phyloP scores from a whole-genome alignment of 148 eudicot genomes.

The Camellia granthamiana region DNA sequence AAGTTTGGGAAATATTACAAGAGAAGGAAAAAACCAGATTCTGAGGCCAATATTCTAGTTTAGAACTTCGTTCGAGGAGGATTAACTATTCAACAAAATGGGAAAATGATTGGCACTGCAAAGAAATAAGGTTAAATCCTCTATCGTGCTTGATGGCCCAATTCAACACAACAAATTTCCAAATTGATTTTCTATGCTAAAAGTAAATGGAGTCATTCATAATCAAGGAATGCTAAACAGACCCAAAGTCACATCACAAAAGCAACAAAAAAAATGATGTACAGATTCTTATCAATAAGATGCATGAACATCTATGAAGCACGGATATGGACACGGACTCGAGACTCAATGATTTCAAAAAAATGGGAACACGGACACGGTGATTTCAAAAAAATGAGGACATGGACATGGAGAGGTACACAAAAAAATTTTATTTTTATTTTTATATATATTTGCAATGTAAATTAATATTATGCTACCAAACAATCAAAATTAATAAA shows the following conservation, averaged over 20 bases:
- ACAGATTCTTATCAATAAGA: neutral
- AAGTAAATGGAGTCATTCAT: neutral
- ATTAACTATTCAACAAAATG: neutral
- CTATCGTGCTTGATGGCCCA: neutral
- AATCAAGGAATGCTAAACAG: neutral
- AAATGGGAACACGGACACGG: too few species aligned
- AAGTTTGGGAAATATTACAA: neutral
- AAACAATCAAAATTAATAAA: too few species aligned
- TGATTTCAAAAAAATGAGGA: too few species aligned
- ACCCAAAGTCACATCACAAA: neutral
- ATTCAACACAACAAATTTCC: neutral
- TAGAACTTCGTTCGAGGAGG: neutral
- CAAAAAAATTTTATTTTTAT: too few species aligned
- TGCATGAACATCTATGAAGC: neutral
- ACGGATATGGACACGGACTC: too few species aligned
- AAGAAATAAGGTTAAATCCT: neutral
- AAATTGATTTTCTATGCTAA: neutral
- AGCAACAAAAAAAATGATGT: too few species aligned
- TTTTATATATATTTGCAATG: too few species aligned
- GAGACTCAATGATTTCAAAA: too few species aligned
- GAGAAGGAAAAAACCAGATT: neutral
- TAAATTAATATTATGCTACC: too few species aligned
- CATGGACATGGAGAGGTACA: too few species aligned
- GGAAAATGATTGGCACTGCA: neutral
- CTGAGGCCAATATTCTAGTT: neutral